Conservation (phyloP, 2,329 filamentous ascomycete species). For the Thelonectria rubi region DNA sequence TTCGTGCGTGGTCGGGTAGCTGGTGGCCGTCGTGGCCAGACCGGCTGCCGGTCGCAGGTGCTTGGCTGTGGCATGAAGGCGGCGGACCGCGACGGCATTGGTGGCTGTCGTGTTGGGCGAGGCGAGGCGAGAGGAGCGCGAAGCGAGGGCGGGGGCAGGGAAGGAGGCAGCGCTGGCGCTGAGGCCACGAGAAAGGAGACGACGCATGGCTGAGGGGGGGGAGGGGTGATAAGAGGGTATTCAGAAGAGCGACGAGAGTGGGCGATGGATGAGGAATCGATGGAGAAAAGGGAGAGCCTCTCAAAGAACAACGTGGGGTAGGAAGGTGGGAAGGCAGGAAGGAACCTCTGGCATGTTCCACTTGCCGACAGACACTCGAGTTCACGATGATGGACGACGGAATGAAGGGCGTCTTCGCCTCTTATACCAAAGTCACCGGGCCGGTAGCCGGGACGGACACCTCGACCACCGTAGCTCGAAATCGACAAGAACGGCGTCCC, state of each 20-base stretch:
- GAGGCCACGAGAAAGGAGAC: conserved; percentile 53
- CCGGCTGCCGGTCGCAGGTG: conserved; percentile 63
- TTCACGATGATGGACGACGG: conserved; percentile 6
- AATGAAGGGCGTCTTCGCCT: conserved; percentile 2
- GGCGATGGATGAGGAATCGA: conserved; percentile 1
- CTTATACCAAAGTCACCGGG: conserved; percentile 25
- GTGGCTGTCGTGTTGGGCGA: conserved; percentile 49
- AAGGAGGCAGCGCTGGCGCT: conserved; percentile 47
- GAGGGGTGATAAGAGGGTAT: background rate
- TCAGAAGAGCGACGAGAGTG: background rate
- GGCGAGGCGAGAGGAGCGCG: conserved; percentile 44
- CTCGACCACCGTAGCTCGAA: background rate
- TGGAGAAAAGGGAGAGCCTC: background rate
- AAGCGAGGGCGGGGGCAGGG: conserved; percentile 39
- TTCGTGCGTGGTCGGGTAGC: conserved; percentile 77
- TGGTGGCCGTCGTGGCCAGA: conserved; percentile 64
- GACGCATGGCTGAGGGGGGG: conserved; percentile 53
- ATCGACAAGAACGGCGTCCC: conserved; percentile 11
- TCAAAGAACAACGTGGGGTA: conserved; percentile 14
- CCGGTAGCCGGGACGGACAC: conserved; percentile 20
- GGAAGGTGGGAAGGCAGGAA: too few species aligned
- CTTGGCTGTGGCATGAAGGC: conserved; percentile 66
- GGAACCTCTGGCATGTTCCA: too few species aligned
- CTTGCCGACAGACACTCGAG: background rate
- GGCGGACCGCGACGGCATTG: conserved; percentile 55